Percentiles rank a stretch among this genome's conserved stretches.
These are phyloP conservation scores for Sesbania bispinosa DNA, from an alignment of 306 rosid genomes.

Conservation along the genomic window DNA sequence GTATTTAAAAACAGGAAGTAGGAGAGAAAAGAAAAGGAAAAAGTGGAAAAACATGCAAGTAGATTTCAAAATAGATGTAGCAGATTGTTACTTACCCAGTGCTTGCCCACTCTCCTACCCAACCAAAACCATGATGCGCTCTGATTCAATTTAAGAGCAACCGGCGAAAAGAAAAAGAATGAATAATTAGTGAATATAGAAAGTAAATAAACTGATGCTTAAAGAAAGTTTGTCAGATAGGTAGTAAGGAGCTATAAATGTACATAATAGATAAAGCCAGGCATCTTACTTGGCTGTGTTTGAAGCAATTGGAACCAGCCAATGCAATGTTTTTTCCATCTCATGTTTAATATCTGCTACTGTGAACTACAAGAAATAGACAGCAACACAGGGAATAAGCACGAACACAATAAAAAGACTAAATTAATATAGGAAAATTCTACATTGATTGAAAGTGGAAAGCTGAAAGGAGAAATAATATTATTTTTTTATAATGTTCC, in stretches of 20 bases:
- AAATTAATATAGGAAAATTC: conserved; percentile 1
- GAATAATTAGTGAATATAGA: conserved; percentile 23
- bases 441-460: conserved; percentile 15
- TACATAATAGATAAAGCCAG: neutral
- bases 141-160: conserved; percentile 59
- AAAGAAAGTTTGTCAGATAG: neutral
- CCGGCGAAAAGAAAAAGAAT: conserved; percentile 32
- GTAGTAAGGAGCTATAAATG: too few species aligned
- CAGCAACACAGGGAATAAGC: neutral
- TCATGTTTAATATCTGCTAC: conserved; percentile 64
- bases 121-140: conserved; percentile 93
- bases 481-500: neutral
- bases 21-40: neutral
- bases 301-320: conserved; percentile 85
- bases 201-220: neutral
- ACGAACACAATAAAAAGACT: neutral
- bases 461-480: neutral
- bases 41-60: neutral
- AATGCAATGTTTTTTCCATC: conserved; percentile 81
- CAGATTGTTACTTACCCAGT: conserved; percentile 58
- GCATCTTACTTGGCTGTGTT: conserved; percentile 82
- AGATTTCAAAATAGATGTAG: neutral
- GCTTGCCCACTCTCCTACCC: conserved; percentile 96
- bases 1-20: neutral
- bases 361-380: conserved; percentile 55